Evolutionary conservation across 164 flowering plant species (phyloP), one percentile per base, ranked within the genome.

Genomic region (Aristolochia contorta): DNA sequence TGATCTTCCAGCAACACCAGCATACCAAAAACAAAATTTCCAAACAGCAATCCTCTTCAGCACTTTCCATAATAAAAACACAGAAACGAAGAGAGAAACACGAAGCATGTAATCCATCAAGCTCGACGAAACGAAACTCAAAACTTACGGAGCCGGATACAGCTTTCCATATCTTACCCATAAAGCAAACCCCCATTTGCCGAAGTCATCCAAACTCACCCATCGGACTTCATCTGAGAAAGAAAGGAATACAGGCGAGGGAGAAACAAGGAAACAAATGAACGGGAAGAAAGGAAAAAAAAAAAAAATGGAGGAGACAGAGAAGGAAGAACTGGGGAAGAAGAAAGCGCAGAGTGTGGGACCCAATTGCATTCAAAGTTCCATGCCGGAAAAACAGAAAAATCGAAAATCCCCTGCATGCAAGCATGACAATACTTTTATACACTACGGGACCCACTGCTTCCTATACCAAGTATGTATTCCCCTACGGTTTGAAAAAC

Each of bases 171-270:
- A 54, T 19, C 56, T 19, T 54, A 54, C 56, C 56, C 15, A 24
- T 54, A 19, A 54, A 54, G 56, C 56, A 54, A 54, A 22, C 27
- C 27, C 53, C 7, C 53, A 13, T 3, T 14, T 19, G 27, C 56
- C 56, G 27, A 19, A 54, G 56, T 19, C 56, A 22, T 14, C 56
- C 24, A 54, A 22, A 54, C 23, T 15, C 15, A 21, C 24, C n/a
- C 56, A 54, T 15, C 27, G 24, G 56, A 54, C 12, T 54, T 54
- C 56, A 54, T 54, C 25, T 2, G 23, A 19, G 24, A 54, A 54
- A 54, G 56, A 54, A 54, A 54, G 56, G 56, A 54, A 54, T 54
- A 54, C 12, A 21, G 14, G 1, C 53, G 9, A 49, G 53, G n/a
- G 22, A 1, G 22, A 49, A 49, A 49, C 22, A 20, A 49, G 22